Evolutionary conservation across 2,329 filamentous ascomycete species (phyloP), one percentile per base, ranked within the genome.

Genomic region (Purpureocillium takamizusanense): DNA sequence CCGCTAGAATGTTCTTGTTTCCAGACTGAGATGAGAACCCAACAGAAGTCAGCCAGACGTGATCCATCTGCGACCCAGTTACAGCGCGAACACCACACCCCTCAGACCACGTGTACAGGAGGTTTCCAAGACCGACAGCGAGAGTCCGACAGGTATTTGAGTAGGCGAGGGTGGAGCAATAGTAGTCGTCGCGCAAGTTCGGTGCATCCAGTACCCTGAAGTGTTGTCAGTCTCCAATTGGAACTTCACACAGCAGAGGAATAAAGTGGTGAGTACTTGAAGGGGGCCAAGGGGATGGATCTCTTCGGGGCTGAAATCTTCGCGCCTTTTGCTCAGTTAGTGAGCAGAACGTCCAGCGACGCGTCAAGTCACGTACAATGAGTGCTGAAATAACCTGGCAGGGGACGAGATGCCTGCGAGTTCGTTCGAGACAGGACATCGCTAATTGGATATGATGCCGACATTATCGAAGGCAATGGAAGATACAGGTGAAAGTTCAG

Each of bases 31-130:
- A 95, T 1, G 92, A 97, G 60, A 97, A 97, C 1, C 85, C 81
- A n/a, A 97, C 60, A 6, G 86, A 88, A 0, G 87, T 95, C 31
- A 98, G 70, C 66, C 78, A 74, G n/a, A 46, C 43, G 21, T 48
- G 48, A 9, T 54, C 43, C 2, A 44, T 31, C 13, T 45, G 42
- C 30, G 44, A 39, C 16, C 56, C 54, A 39, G 49, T 65, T 54
- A 62, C 73, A 59, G 38, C 74, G 58, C 30, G 51, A 15, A 87
- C 83, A 3, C 83, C 83, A 23, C 69, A 66, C 27, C 67, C 61
- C 55, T 97, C 89, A 0, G 87, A 90, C 92, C 90, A 98, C 5
- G 86, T 76, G 57, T 94, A 95, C 4, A 98, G 74, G 28, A 80
- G 70, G 38, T 81, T 78, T 0, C 81, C 82, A 12, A 97, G 70